Evolutionary conservation across 2,329 filamentous ascomycete species (phyloP).

Genomic region (Curvularia eragrostidis): DNA sequence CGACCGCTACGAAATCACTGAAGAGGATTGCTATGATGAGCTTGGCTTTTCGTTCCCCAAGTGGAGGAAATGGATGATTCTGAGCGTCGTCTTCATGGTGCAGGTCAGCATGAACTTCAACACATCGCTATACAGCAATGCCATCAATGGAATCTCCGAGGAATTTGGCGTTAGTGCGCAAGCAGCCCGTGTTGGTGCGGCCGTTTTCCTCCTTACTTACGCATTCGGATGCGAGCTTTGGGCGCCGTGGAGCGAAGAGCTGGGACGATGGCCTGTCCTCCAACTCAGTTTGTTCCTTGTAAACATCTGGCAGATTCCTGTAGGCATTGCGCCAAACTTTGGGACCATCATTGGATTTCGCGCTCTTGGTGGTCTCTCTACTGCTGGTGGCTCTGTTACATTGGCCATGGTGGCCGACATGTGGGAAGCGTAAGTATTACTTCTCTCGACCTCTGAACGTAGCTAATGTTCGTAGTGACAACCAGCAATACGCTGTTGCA

Average conservation of each 20-base stretch:
- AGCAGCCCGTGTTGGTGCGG: slow-evolving; percentile 74
- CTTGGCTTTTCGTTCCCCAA: slow-evolving; percentile 58
- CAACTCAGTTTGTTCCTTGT: slow-evolving; percentile 76
- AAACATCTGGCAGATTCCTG: slow-evolving; percentile 72
- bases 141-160: slow-evolving; percentile 59
- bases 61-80: slow-evolving; percentile 62
- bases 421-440: slow-evolving; percentile 50
- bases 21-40: slow-evolving; percentile 58
- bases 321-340: slow-evolving; percentile 76
- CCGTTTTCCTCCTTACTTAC: slow-evolving; percentile 79
- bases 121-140: slow-evolving; percentile 63
- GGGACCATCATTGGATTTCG: slow-evolving; percentile 71
- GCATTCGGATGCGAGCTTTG: slow-evolving; percentile 88
- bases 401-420: slow-evolving; percentile 70
- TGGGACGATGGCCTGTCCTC: slow-evolving; percentile 77
- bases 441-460: neutral
- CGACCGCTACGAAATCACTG: slow-evolving; percentile 58
- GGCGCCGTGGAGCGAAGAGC: slow-evolving; percentile 86
- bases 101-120: slow-evolving; percentile 67
- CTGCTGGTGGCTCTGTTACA: slow-evolving; percentile 69
- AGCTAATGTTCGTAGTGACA: slow-evolving; percentile 32
- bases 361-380: slow-evolving; percentile 52
- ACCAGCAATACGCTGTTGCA: slow-evolving; percentile 73
- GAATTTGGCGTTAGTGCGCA: slow-evolving; percentile 73
- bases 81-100: slow-evolving; percentile 60